Evolutionary conservation across 768 basidiomycete species (phyloP).

Genomic region (Tricholoma sp.): DNA sequence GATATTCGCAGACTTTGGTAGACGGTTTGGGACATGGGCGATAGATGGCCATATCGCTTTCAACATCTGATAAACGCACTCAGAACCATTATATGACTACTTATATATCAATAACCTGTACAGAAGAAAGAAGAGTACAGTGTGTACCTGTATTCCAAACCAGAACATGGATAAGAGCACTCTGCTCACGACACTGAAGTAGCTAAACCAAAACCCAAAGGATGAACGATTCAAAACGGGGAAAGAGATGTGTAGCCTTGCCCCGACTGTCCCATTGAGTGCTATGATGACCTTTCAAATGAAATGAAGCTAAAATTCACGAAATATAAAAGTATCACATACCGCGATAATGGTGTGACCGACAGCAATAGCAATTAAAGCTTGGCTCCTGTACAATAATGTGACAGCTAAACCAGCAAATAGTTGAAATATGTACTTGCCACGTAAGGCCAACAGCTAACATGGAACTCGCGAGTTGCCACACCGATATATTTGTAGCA

Average conservation of each 20-base stretch:
- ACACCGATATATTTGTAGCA: slow-evolving; percentile 40
- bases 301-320: background rate
- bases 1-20: slow-evolving; percentile 53
- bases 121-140: slow-evolving; percentile 3
- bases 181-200: slow-evolving; percentile 78
- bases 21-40: slow-evolving; percentile 56
- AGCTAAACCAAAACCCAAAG: slow-evolving; percentile 88
- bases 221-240: slow-evolving; percentile 77
- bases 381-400: slow-evolving; percentile 46
- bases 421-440: slow-evolving; percentile 23
- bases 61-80: slow-evolving; percentile 76
- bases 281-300: slow-evolving; percentile 47
- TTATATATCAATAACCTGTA: background rate
- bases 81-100: slow-evolving; percentile 59
- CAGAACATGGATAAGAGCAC: slow-evolving; percentile 77
- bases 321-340: slow-evolving; percentile 1
- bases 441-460: slow-evolving; percentile 71
- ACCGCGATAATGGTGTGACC: slow-evolving; percentile 69
- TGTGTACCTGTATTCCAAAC: slow-evolving; percentile 63
- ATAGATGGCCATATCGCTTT: slow-evolving; percentile 82
- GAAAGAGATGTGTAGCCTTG: slow-evolving; percentile 73
- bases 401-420: background rate
- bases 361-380: slow-evolving; percentile 62
- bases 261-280: slow-evolving; percentile 74
- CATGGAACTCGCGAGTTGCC: slow-evolving; percentile 73